Evolutionary conservation across 176 grass and related monocot genomes (phyloP), one percentile per base, ranked within the genome.

Genomic region (Zoysia japonica): DNA sequence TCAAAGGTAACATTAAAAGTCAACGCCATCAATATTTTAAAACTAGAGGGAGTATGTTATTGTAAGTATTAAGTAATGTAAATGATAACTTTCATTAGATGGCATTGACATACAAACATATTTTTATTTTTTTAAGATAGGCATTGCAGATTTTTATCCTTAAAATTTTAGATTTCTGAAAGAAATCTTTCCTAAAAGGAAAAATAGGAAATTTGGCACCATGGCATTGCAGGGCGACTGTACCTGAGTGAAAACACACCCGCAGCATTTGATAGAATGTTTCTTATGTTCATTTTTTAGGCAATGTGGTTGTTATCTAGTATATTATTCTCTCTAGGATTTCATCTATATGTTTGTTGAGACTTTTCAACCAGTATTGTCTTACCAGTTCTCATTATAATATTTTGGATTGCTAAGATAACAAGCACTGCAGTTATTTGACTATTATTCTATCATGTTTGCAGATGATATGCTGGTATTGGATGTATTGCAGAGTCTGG

Each of bases 381-480:
- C 11, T 47, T 80, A 37, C 68, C 53, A 63, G 39, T 66, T 12
- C 47, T 79, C 47, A 40, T 78, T 46, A 7, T 47, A 74, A 76
- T 56, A 38, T 50, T 74, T 83, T 36, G 65, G 66, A 50, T 19
- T 80, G 37, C 48, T 76, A 57, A 76, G 19, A 37, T 48, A 65
- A 59, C 50, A 35, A 59, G 47, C 7, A 48, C 7, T 37, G 17
- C 45, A 62, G 36, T 53, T 67, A 67, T 16, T 54, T 69, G 50
- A 46, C 65, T 16, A 20, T 9, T 60, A 17, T 47, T 47, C 9
- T 47, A 41, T 63, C 67, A 19, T 79, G 50, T 67, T 56, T 88
- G 62, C 85, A 93, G 91, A 85, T 83, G 91, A 93, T 75, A 68
- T 74, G 61, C 77, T 74, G 55, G 82, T 85, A 57, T 81, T 93